Base-by-base conservation (phyloP, 345 rosid species). In the Syzygium grande region DNA sequence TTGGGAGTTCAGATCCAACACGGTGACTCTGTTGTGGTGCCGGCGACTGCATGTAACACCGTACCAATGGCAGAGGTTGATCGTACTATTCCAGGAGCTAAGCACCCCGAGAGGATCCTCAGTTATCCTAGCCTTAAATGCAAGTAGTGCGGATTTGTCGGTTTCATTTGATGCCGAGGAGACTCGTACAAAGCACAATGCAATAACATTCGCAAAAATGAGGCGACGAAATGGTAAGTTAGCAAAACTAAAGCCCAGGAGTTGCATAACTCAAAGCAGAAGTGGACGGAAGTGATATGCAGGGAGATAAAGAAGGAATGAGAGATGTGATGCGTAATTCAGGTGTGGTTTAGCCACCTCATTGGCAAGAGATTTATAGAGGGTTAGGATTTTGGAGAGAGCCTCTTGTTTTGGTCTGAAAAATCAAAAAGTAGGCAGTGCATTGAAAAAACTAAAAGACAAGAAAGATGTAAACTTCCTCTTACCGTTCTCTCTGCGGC, bases 111-210 rank as follows among this genome's bases (percentile, higher is more conserved):
- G 7, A 68, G 86, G 86, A 68, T 84, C 86, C 19, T 84, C 65
- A 27, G 22, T 11, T 59, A 87, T 84, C 46, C 51, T 52, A 27
- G 68, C 53, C 73, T 77, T 84, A 46, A 68, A 78, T 22, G 43
- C 49, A 61, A 86, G 85, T 21, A 79, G 29, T 8, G 86, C 65
- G 0, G 86, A 68, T 54, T 30, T 29, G 49, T 87, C 84, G 4
- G 88, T 84, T 55, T 68, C 79, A 54, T 19, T 87, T 2, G 90
- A 16, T n/a, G 88, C 89, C 25, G 2, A 55, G 87, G 92, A 90
- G 15, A 11, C 52, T 22, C 0, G 1, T 5, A 21, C 7, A 21
- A 80, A 46, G 6, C 29, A 83, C 85, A 23, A 30, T 6, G 54
- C 46, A 52, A 51, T 29, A 6, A 0, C 86, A 84, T 46, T 22